Conservation (phyloP, 2,329 filamentous ascomycete genomes). For the Bisporella sp. region DNA sequence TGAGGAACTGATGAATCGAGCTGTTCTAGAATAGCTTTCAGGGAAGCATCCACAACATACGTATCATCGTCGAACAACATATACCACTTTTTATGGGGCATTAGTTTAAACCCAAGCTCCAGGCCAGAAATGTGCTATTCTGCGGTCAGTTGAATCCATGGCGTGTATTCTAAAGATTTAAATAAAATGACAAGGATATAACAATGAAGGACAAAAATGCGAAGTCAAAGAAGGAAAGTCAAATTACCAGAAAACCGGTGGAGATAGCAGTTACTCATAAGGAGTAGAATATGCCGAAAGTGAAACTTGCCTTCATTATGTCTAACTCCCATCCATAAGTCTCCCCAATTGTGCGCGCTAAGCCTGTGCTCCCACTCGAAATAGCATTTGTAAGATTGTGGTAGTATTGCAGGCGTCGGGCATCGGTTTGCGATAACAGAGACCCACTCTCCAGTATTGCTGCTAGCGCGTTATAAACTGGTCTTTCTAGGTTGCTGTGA, state of each 20-base stretch:
- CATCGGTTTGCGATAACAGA: not conserved
- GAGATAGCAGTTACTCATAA: not conserved
- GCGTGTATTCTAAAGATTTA: too few relatives aligned
- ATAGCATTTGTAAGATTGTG: conserved; percentile 2
- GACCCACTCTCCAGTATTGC: not conserved
- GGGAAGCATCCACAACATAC: conserved; percentile 42
- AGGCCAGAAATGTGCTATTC: conserved; percentile 38
- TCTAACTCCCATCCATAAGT: conserved; percentile 8
- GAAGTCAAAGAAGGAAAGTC: not conserved
- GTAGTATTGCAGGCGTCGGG: conserved; percentile 2
- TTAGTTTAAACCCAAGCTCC: conserved; percentile 41
- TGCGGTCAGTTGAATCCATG: too few relatives aligned
- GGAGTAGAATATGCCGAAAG: not conserved
- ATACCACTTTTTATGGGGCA: conserved; percentile 53
- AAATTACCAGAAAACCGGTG: not conserved
- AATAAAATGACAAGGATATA: not conserved
- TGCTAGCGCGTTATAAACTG: conserved; percentile 5
- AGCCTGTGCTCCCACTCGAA: not conserved
- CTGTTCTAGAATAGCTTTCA: conserved; percentile 41
- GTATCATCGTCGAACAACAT: conserved; percentile 52
- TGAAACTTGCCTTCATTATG: conserved; percentile 10
- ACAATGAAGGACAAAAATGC: not conserved
- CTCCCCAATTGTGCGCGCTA: not conserved
- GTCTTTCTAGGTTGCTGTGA: not conserved
- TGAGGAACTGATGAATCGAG: conserved; percentile 39